These are phyloP conservation scores for Juglanconis sp. DNA, from an alignment of 2,329 filamentous ascomycete species.

Conservation along the genomic window DNA sequence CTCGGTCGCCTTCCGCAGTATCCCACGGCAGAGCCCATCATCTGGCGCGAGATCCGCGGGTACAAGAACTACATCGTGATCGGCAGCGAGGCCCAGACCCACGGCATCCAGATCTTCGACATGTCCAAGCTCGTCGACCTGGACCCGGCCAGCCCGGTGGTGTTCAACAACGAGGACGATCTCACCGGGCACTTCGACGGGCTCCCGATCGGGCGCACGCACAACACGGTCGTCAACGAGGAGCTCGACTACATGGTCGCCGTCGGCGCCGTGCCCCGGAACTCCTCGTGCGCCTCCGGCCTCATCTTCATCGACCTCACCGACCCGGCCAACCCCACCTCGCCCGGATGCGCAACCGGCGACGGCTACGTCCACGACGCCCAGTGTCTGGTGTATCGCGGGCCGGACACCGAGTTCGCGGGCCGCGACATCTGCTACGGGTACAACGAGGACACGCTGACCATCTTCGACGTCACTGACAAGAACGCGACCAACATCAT, in stretches of 20 bases:
- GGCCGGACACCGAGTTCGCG: constrained; percentile 45
- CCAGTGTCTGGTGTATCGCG: constrained; percentile 53
- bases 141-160: constrained; percentile 35
- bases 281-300: constrained; percentile 46
- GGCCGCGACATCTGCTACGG: constrained; percentile 54
- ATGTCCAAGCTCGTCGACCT: constrained; percentile 51
- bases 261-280: constrained; percentile 36
- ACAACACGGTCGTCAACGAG: constrained; percentile 52
- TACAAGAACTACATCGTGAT: constrained; percentile 40
- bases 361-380: constrained; percentile 62
- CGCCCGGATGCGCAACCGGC: constrained; percentile 49
- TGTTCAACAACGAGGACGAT: constrained; percentile 31
- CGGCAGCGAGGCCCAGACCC: constrained; percentile 40
- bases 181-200: constrained; percentile 34
- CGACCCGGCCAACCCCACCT: constrained; percentile 49
- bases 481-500: constrained; percentile 45
- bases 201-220: constrained; percentile 37
- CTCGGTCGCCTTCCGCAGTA: constrained; percentile 44
- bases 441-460: constrained; percentile 50
- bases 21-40: constrained; percentile 28
- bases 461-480: constrained; percentile 51
- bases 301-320: constrained; percentile 58
- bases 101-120: constrained; percentile 63
- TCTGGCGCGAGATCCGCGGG: constrained; percentile 41
- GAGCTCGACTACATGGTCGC: constrained; percentile 47